Evolutionary conservation across 176 grass and related monocot genomes (phyloP).

Genomic region (Raddia guianensis): DNA sequence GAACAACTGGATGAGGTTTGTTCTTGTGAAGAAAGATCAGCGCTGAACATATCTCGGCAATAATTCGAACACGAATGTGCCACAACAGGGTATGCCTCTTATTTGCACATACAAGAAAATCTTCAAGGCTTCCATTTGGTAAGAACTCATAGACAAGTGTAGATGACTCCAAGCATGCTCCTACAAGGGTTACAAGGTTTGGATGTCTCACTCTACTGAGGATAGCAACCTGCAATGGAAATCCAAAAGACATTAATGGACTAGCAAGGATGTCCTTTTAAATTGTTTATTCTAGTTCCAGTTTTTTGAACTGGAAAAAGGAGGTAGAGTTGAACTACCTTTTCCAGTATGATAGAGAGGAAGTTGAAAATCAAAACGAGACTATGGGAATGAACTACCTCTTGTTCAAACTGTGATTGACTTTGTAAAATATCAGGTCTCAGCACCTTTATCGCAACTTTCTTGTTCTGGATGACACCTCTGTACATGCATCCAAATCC

Average conservation of each 20-base stretch:
- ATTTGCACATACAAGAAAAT: conserved; percentile 47
- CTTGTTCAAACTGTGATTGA: no score
- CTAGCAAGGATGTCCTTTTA: not conserved
- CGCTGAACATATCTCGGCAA: conserved; percentile 50
- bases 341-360: not conserved
- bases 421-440: no score
- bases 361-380: not conserved
- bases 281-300: conserved; percentile 6
- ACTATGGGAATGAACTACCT: no score
- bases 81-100: conserved; percentile 41
- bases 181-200: conserved; percentile 47
- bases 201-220: conserved; percentile 57
- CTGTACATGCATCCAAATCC: no score
- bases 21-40: conserved; percentile 53
- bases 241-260: conserved; percentile 5
- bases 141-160: conserved; percentile 54
- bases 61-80: conserved; percentile 41
- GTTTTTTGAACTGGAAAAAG: not conserved
- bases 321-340: not conserved
- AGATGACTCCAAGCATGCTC: conserved; percentile 42
- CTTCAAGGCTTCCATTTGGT: conserved; percentile 55
- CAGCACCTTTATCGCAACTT: no score
- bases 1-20: conserved; percentile 55
- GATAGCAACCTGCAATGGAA: conserved; percentile 48
- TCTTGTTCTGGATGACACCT: no score